Evolutionary conservation across 352 stramenopile genomes (phyloP), one percentile per base, ranked within the genome.

Genomic region (Thalassiosira exigua): DNA sequence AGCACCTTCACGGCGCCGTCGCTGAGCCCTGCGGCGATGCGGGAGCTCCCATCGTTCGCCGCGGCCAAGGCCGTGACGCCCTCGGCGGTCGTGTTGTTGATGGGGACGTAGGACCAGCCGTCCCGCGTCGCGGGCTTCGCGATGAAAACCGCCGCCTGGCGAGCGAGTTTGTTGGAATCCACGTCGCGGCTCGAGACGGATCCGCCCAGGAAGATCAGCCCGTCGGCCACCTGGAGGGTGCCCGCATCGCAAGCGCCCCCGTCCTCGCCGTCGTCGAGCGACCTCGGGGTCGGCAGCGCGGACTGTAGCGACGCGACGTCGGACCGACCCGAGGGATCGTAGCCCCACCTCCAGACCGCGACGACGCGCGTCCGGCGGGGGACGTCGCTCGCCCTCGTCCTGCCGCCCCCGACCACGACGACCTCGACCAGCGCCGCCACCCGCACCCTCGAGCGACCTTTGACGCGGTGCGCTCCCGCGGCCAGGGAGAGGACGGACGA

Each of bases 301-400:
- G 81, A 90, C 48, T 93, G 87, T 1, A 93, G 33, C 12, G 79
- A 69, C 21, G 73, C 52, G n/a, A 66, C 53, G 36, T 14, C 7
- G 36, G 36, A 7, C 7, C 36, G 7, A 7, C 36, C 36, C 48
- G 78, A 60, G 39, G 66, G 68, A 69, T 76, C 72, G 66, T 91
- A 89, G n/a, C 87, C 89, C 89, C 89, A 94, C 69, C 89, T 79
- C 80, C 81, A 94, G n/a, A 93, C 80, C 27, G 59, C 80, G 52
- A 93, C 79, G 11, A 91, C 42, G 62, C 70, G 48, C 21, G 90
- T 68, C 26, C 75, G 60, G 27, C 85, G 65, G 30, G 51, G n/a
- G 32, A 22, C 33, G 22, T 44, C 30, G 41, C 41, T 51, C 0
- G 3, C 19, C 36, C 7, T 39, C 19, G 62, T 65, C 14, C 62